Base-by-base conservation (phyloP, 768 basidiomycete species). In the Suillus lakei region DNA sequence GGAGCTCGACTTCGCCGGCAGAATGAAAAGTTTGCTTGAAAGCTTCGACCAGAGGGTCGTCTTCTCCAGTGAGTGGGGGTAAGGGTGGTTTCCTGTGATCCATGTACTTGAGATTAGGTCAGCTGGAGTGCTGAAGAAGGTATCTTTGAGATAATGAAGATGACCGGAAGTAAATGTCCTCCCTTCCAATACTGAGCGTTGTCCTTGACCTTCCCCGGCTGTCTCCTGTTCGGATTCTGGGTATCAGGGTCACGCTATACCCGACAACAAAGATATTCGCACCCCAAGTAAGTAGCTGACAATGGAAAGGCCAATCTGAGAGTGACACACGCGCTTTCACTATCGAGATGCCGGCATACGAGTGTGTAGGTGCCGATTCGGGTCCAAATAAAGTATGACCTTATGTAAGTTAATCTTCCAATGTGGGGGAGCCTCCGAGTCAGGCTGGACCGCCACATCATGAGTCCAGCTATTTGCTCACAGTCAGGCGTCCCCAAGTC, bases 1-100 rank as follows among this genome's bases (percentile, higher is more conserved):
- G 58, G 58, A 59, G 58, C 38, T 59, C 26, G 12, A 39, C n/a
- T 41, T 59, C 26, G n/a, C n/a, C n/a, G 26, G 58, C 21, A 41
- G 58, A 41, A 23, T 28, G 16, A 28, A 39, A 39, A 18, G 58
- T 10, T 41, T 13, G 38, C 18, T 59, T 59, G 26, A 28, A 30
- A 5, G 18, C 7, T 12, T 39, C 23, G 18, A 59, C 26, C 9
- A 26, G 26, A 18, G 28, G 18, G 10, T 30, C 12, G 10, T 30
- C 39, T 41, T 4, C 10, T n/a, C 28, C 39, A 30, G 39, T 13
- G 26, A 21, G 28, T 28, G 26, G 18, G 18, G 39, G 26, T 7
- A 18, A 59, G 12, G 7, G 10, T 1, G 15, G 15, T 26, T 26
- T 38, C 58, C 26, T 13, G 12, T 41, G 28, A 41, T 59, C 39